Conservation (phyloP, 495 filamentous ascomycete genomes). For the Neurospora cerealis region DNA sequence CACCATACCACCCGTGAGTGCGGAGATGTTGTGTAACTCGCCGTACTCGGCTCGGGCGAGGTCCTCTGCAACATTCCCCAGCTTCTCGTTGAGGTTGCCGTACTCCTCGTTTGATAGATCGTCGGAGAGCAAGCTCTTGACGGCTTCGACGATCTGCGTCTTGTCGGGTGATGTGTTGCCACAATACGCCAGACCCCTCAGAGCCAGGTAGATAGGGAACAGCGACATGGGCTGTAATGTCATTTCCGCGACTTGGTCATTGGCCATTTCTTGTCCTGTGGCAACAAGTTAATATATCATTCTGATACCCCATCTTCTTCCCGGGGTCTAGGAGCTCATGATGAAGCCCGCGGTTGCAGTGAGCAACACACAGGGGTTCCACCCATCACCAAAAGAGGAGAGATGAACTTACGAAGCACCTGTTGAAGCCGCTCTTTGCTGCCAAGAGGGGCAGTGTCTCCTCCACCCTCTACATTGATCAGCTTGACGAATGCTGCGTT, state of each 20-base stretch:
- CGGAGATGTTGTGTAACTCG: conserved; percentile 92
- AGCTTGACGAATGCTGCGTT: conserved; percentile 89
- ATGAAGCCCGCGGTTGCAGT: background rate
- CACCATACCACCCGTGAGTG: conserved; percentile 81
- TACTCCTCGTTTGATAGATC: background rate
- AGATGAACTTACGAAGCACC: conserved; percentile 23
- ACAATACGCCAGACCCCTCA: conserved; percentile 43
- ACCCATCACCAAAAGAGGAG: background rate
- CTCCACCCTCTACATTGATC: conserved; percentile 42
- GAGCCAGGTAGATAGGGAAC: conserved; percentile 69
- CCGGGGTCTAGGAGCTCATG: background rate
- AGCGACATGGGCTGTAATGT: conserved; percentile 47
- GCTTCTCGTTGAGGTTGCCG: background rate
- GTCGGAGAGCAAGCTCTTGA: conserved; percentile 25
- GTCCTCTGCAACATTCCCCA: conserved; percentile 38
- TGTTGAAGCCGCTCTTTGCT: conserved; percentile 17
- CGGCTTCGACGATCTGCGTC: conserved; percentile 24
- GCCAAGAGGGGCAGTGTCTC: conserved; percentile 2
- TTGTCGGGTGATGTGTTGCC: conserved; percentile 34
- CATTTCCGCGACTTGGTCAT: conserved; percentile 32
- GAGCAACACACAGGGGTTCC: background rate
- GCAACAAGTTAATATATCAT: conserved; percentile 10
- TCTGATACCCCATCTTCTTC: background rate
- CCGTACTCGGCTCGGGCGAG: conserved; percentile 68
- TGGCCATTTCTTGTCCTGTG: conserved; percentile 27